A percentile compares a stretch with the other conserved stretches of the same genome.
These are phyloP conservation scores for Pythium pectinolyticum DNA, from an alignment of 352 stramenopile species.

Conservation along the genomic window DNA sequence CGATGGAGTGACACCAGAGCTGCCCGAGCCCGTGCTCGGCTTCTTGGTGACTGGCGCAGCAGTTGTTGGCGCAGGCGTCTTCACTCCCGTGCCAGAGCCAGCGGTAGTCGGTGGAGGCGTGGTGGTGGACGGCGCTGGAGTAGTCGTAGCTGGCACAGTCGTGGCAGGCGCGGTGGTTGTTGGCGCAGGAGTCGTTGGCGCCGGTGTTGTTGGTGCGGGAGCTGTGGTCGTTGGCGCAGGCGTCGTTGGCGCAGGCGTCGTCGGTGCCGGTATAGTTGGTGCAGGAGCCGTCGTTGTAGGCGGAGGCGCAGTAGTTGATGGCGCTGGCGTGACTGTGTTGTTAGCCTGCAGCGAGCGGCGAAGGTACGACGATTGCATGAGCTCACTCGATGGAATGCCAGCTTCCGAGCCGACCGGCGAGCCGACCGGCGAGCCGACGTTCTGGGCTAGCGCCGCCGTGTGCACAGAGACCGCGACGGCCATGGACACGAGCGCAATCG, in stretches of 20 bases:
- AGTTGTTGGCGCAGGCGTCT: constrained; percentile 4
- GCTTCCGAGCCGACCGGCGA: constrained; percentile 3
- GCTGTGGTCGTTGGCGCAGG: constrained; percentile 29
- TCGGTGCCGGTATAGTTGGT: neutral
- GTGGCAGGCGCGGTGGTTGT: constrained; percentile 18
- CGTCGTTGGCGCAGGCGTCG: constrained; percentile 21
- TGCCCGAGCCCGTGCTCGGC: neutral
- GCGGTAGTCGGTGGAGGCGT: constrained; percentile 16
- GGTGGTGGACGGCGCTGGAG: constrained; percentile 30
- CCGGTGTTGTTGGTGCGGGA: constrained; percentile 23
- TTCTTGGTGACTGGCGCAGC: constrained; percentile 1
- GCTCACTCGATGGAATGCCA: constrained; percentile 2
- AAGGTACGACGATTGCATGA: constrained; percentile 2
- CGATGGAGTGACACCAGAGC: neutral
- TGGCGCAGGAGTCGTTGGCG: constrained; percentile 18
- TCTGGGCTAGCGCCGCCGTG: neutral
- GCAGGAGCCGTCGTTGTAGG: constrained; percentile 15
- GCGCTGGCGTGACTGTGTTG: neutral
- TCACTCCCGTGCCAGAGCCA: neutral
- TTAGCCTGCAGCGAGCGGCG: constrained; percentile 10
- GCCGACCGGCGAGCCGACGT: neutral
- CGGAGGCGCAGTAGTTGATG: constrained; percentile 7
- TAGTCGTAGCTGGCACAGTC: constrained; percentile 27
- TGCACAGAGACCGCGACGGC: constrained; percentile 15
- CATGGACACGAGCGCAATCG: constrained; percentile 14